Evolutionary conservation across 2,329 filamentous ascomycete genomes (phyloP).

Genomic region (Fusarium keratoplasticum): DNA sequence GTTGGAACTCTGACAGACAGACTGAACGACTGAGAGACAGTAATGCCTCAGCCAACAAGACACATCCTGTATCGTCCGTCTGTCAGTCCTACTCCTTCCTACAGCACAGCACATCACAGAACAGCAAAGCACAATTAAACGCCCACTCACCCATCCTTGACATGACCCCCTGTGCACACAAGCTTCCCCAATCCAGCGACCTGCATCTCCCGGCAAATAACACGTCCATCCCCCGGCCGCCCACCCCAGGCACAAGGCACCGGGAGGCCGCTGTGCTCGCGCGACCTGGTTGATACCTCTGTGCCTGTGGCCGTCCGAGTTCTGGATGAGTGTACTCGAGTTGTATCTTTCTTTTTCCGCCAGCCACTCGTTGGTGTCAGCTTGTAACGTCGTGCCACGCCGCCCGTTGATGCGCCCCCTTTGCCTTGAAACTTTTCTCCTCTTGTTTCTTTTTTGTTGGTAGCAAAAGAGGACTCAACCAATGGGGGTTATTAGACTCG

Average conservation of each 20-base stretch:
- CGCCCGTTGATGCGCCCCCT: neutral
- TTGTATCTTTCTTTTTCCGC: constrained; percentile 8
- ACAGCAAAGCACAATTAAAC: neutral
- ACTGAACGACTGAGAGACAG: neutral
- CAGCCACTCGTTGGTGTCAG: constrained; percentile 3
- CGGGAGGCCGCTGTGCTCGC: constrained; percentile 28
- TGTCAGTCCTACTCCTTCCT: neutral
- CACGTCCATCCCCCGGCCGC: constrained; percentile 10
- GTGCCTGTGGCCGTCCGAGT: neutral
- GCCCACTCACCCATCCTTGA: constrained; percentile 20
- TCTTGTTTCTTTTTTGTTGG: constrained; percentile 4
- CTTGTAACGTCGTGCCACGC: constrained; percentile 26
- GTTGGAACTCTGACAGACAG: neutral
- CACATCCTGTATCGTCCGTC: neutral
- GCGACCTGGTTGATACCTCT: constrained; percentile 11
- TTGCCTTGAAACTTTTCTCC: neutral
- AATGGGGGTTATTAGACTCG: neutral
- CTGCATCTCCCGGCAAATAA: constrained; percentile 38
- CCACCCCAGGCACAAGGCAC: constrained; percentile 35
- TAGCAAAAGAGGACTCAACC: neutral
- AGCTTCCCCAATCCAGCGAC: constrained; percentile 43
- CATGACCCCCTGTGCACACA: constrained; percentile 33
- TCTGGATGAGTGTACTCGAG: neutral
- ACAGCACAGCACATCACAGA: neutral
- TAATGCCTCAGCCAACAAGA: neutral